Percentiles rank a stretch among this genome's conserved stretches.
phyloP scores from a whole-genome alignment of 352 stramenopile genomes.

The Globisporangium heterothallicum region DNA sequence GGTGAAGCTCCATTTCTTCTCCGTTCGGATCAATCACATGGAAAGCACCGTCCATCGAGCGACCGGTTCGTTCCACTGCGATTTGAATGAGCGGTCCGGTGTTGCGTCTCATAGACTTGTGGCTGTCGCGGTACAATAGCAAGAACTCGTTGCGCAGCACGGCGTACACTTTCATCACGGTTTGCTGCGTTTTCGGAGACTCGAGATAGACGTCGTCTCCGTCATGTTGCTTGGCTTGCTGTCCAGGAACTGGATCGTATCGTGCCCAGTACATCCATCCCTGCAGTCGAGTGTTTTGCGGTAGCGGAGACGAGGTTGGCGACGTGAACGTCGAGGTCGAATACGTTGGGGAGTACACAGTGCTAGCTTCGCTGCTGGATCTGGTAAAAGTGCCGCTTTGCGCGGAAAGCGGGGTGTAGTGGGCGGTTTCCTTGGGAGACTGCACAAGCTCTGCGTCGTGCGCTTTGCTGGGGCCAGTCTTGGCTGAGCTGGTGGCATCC shows the following conservation, averaged over 20 bases:
- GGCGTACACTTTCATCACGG: constrained; percentile 35
- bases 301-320: not conserved
- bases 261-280: constrained; percentile 44
- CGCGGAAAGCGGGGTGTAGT: not conserved
- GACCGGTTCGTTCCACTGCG: constrained; percentile 20
- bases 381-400: not conserved
- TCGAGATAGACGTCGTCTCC: not conserved
- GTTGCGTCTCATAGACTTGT: constrained; percentile 12
- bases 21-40: constrained; percentile 29
- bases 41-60: constrained; percentile 23
- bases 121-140: constrained; percentile 31
- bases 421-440: constrained; percentile 4
- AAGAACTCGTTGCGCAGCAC: constrained; percentile 42
- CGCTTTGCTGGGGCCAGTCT: not conserved
- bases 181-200: constrained; percentile 12
- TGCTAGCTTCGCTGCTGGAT: constrained; percentile 5
- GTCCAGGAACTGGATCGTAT: constrained; percentile 8
- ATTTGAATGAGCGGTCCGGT: constrained; percentile 34
- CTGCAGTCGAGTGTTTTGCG: constrained; percentile 22
- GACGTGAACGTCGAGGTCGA: constrained; percentile 3
- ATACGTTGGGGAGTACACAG: constrained; percentile 4
- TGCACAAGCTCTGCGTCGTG: not conserved
- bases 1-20: constrained; percentile 35
- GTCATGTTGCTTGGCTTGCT: not conserved
- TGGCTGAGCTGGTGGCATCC: not conserved